Conservation (phyloP, 139 green algal genomes). For the Chlorella sp. region DNA sequence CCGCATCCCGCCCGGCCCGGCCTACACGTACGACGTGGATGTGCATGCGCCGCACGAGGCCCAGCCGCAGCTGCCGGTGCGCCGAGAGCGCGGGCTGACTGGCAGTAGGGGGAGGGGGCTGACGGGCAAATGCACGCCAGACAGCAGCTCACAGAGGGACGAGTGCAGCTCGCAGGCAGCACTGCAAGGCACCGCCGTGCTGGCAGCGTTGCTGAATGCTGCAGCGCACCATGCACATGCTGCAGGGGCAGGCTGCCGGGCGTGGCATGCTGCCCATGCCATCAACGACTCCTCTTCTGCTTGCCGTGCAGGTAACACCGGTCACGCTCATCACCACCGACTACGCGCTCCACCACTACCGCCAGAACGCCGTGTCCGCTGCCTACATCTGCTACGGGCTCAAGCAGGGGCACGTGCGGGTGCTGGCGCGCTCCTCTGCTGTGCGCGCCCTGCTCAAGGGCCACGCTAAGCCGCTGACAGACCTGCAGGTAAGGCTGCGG, state of each 20-base stretch:
- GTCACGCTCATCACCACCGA: slow-evolving; percentile 71
- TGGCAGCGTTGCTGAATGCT: not conserved
- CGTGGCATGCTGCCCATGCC: not conserved
- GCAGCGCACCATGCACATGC: not conserved
- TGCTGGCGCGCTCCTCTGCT: slow-evolving; percentile 67
- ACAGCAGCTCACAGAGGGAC: not conserved
- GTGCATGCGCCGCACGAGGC: slow-evolving; percentile 22
- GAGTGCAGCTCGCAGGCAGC: no score
- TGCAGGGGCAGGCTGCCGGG: not conserved
- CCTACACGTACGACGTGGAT: slow-evolving; percentile 20
- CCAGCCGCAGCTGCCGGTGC: slow-evolving; percentile 62
- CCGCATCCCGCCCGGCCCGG: not conserved
- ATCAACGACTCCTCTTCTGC: not conserved
- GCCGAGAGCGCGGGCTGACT: no score
- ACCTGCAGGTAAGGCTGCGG: slow-evolving; percentile 43
- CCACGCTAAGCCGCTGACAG: slow-evolving; percentile 63
- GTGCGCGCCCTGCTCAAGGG: slow-evolving; percentile 75
- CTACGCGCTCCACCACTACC: slow-evolving; percentile 35
- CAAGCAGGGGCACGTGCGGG: slow-evolving; percentile 77
- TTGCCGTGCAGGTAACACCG: slow-evolving; percentile 55
- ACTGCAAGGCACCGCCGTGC: no score
- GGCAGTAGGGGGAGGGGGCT: no score
- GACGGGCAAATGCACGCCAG: no score
- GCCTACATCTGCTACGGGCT: slow-evolving; percentile 87
- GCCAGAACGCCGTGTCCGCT: slow-evolving; percentile 67